These are phyloP conservation scores for Massariosphaeria phaeospora DNA, from an alignment of 495 filamentous ascomycete species.

Conservation along the genomic window DNA sequence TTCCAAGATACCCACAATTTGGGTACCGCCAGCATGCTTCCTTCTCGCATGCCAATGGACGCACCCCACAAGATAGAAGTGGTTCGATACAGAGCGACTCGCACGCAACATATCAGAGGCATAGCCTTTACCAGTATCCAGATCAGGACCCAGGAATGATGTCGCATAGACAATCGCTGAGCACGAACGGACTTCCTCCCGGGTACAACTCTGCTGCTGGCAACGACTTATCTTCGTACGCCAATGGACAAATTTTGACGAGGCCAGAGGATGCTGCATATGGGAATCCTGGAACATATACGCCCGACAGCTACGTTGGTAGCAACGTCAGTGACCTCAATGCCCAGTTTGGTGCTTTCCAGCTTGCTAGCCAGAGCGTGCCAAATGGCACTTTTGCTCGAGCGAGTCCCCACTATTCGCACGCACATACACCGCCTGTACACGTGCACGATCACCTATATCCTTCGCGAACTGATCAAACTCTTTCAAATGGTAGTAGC, in stretches of 20 bases:
- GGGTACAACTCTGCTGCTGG: slow-evolving; percentile 4
- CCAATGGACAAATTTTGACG: slow-evolving; percentile 5
- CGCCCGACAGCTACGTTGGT: slow-evolving; percentile 32
- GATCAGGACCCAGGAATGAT: slow-evolving; percentile 13
- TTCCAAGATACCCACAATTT: slow-evolving; percentile 11
- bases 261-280: slow-evolving; percentile 9
- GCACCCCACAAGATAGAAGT: slow-evolving; percentile 38
- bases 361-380: slow-evolving; percentile 29
- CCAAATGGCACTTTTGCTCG: slow-evolving; percentile 32
- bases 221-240: slow-evolving; percentile 8
- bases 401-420: slow-evolving; percentile 39
- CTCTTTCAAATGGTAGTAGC: slow-evolving; percentile 45
- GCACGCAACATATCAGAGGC: slow-evolving; percentile 20
- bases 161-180: slow-evolving; percentile 24
- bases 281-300: slow-evolving; percentile 25
- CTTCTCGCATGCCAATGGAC: slow-evolving; percentile 35
- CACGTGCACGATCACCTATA: slow-evolving; percentile 31
- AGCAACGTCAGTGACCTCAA: slow-evolving; percentile 25
- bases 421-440: slow-evolving; percentile 40
- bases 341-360: slow-evolving; percentile 19
- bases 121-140: slow-evolving; percentile 25
- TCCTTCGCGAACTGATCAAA: slow-evolving; percentile 37
- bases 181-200: slow-evolving; percentile 23
- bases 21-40: slow-evolving; percentile 27
- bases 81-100: slow-evolving; percentile 42